These are phyloP conservation scores for Acrodontium crateriforme DNA, from an alignment of 2,329 filamentous ascomycete genomes.

Conservation along the genomic window DNA sequence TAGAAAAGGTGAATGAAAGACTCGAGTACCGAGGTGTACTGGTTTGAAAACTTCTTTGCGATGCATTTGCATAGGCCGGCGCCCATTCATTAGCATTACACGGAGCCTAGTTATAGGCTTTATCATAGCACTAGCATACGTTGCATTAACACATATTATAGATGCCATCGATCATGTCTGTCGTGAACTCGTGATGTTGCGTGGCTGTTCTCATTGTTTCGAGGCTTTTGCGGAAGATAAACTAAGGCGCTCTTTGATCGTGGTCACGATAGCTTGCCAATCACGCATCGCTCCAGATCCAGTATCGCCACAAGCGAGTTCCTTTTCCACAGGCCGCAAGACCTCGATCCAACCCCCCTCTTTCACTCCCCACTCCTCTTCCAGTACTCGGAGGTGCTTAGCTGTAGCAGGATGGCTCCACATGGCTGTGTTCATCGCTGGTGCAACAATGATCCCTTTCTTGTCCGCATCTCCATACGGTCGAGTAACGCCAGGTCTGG, in stretches of 20 bases:
- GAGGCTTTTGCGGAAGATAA: slow-evolving; percentile 5
- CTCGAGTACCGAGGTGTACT: slow-evolving; percentile 33
- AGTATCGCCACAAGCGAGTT: slow-evolving; percentile 70
- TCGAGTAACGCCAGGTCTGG: slow-evolving; percentile 11
- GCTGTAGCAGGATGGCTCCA: slow-evolving; percentile 72
- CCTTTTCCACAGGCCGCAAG: slow-evolving; percentile 58
- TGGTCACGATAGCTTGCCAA: slow-evolving; percentile 59
- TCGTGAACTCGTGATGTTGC: too few species aligned
- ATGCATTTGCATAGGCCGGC: too few species aligned
- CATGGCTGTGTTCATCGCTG: slow-evolving; percentile 85
- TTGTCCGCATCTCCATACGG: slow-evolving; percentile 23
- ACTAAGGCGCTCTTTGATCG: slow-evolving; percentile 39
- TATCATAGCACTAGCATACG: too few species aligned
- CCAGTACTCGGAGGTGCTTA: slow-evolving; percentile 54
- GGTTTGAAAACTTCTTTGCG: too few species aligned
- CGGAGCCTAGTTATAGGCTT: too few species aligned
- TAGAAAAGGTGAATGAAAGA: slow-evolving; percentile 34
- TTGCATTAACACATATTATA: too few species aligned
- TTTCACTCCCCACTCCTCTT: slow-evolving; percentile 57
- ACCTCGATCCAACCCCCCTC: slow-evolving; percentile 49
- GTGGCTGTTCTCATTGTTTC: too few species aligned
- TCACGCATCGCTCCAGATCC: slow-evolving; percentile 73
- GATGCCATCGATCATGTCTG: too few species aligned
- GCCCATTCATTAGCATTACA: too few species aligned
- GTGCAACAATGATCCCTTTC: slow-evolving; percentile 61